Base-by-base conservation (phyloP, 2,329 filamentous ascomycete species). In the Fusarium sp. region DNA sequence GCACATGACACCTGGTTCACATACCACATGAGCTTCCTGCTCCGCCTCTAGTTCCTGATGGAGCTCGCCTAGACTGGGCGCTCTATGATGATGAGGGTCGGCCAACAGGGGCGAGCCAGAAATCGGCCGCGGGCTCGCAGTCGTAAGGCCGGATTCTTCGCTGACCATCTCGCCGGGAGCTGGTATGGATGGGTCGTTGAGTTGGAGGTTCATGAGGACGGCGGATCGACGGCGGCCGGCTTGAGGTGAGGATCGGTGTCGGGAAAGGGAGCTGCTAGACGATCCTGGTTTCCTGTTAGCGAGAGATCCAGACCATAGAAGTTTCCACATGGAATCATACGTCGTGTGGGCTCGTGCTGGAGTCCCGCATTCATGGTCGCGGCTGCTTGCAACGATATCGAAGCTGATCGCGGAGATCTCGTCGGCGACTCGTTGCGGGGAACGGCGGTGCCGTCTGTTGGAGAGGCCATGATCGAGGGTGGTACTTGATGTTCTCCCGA, bases 11-110 rank as follows among this genome's bases (percentile, higher is more conserved):
- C n/a, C 25, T 51, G n/a, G 16, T 13, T 16, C 16, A 79, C 86
- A 55, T 81, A 90, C 89, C 68, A 93, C 91, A 79, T 93, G 91
- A 23, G 88, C 90, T 75, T 93, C 91, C 77, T 93, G 91, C 79
- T 93, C 91, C 58, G 89, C 90, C 78, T 93, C 91, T 2, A 93
- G 83, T 79, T 93, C 90, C 76, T 93, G 91, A 72, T 93, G 91
- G 42, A 93, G 86, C 78, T 93, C 91, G 16, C 91, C 91, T 67
- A 93, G 79, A 76, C 91, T 93, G 2, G 90, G 90, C 0, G 89
- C 81, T 53, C 91, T 84, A 70, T 88, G 86, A 74, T 91, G 90
- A 71, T 88, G 85, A 14, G 88, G 86, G 70, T 89, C 87, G 33
- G 76, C 77, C 58, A 80, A 74, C 55, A 83, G 77, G 7, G 86